A percentile compares a stretch with the other conserved stretches of the same genome.
Conservation (phyloP, 2,329 filamentous ascomycete species). For the Trichoderma sp. region DNA sequence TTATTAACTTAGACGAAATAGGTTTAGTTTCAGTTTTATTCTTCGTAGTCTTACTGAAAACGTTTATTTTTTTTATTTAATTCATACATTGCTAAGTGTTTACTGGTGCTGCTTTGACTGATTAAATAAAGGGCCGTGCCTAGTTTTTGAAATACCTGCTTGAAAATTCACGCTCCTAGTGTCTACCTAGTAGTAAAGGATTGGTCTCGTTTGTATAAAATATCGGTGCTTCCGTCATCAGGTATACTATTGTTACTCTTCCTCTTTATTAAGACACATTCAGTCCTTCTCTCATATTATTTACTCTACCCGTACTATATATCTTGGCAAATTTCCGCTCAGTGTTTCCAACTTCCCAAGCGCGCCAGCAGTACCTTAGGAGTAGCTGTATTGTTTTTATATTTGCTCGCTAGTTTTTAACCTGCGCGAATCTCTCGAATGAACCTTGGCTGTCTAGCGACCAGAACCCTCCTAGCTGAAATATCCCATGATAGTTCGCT, state of each 20-base stretch:
- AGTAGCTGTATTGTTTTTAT: neutral
- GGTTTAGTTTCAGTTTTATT: neutral
- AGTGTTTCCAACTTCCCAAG: constrained; percentile 6
- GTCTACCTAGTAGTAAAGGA: neutral
- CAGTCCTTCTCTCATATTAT: neutral
- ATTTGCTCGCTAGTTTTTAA: constrained; percentile 2
- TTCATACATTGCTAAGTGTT: neutral
- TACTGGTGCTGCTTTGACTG: neutral
- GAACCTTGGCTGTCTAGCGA: neutral
- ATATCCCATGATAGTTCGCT: constrained; percentile 74
- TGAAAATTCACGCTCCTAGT: neutral
- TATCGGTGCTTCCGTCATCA: neutral
- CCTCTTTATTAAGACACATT: constrained; percentile 2
- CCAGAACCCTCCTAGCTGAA: constrained; percentile 59
- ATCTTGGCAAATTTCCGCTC: neutral
- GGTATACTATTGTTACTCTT: neutral
- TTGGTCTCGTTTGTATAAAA: neutral
- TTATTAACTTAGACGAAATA: neutral
- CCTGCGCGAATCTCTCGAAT: constrained; percentile 1
- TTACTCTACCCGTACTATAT: neutral
- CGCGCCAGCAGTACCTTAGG: neutral
- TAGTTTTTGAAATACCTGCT: neutral
- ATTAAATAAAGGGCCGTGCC: neutral
- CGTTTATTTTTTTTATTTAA: no score
- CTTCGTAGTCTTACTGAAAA: neutral